phyloP scores from a whole-genome alignment of 2,329 filamentous ascomycete species.

The Neurospora sp. region DNA sequence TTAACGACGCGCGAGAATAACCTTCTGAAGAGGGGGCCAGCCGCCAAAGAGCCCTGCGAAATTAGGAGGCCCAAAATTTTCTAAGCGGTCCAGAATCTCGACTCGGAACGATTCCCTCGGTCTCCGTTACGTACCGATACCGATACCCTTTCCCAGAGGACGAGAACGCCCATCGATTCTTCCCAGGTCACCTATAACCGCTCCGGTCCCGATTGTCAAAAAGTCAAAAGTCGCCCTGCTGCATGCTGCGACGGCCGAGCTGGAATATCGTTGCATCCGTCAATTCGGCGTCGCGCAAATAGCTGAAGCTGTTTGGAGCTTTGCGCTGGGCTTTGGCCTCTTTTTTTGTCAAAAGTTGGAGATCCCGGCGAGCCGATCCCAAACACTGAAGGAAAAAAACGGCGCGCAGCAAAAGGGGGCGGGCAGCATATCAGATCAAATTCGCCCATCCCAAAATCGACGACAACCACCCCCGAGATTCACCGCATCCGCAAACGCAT shows the following conservation, averaged over 20 bases:
- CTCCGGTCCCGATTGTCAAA: not conserved
- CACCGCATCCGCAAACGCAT: not conserved
- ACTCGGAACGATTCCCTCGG: not conserved
- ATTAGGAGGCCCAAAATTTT: not conserved
- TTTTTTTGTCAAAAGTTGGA: not conserved
- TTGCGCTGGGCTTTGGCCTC: not conserved
- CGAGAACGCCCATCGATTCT: not conserved
- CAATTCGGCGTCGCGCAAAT: slow-evolving; percentile 17
- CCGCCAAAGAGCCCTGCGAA: not conserved
- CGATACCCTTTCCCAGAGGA: not conserved
- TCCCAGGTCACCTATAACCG: not conserved
- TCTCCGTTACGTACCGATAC: not conserved
- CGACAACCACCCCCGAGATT: not conserved
- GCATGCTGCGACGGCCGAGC: slow-evolving; percentile 15
- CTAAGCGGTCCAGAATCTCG: not conserved
- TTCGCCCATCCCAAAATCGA: not conserved
- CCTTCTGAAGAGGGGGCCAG: not conserved
- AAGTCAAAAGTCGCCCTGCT: not conserved
- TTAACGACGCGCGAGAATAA: not conserved
- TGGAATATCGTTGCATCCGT: slow-evolving; percentile 13
- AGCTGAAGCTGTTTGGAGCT: slow-evolving; percentile 6
- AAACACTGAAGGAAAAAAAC: slow-evolving; percentile 1
- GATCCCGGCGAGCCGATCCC: not conserved
- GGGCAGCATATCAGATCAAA: not conserved
- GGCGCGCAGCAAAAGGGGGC: slow-evolving; percentile 1